Percentiles rank a stretch among this genome's conserved stretches.
Evolutionary conservation across 179 eudicot genomes (phyloP).

Genomic region (Drosera spatulata): DNA sequence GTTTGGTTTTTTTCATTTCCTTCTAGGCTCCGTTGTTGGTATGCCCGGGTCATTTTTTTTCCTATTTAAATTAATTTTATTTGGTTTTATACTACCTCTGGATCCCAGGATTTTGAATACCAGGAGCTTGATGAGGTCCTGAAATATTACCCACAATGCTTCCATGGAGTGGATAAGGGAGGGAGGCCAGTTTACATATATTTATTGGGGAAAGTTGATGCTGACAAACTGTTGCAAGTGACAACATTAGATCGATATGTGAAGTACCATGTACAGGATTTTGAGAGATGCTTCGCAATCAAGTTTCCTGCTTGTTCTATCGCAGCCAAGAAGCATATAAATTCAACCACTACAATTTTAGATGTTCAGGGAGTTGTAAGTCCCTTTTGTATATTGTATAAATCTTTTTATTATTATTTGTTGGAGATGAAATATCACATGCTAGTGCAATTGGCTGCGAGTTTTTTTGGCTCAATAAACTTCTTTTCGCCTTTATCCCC

Average conservation of each 20-base stretch:
- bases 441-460: background rate
- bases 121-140: constrained; percentile 74
- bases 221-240: constrained; percentile 85
- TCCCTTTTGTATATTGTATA: constrained; percentile 3
- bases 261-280: constrained; percentile 81
- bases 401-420: background rate
- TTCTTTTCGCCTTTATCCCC: constrained; percentile 2
- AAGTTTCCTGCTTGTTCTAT: constrained; percentile 98
- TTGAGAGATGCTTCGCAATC: constrained; percentile 64
- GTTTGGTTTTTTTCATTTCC: background rate
- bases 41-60: background rate
- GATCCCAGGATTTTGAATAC: constrained; percentile 68
- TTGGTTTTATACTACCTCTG: background rate
- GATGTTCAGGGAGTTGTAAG: constrained; percentile 99
- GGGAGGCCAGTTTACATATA: constrained; percentile 90
- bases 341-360: constrained; percentile 77
- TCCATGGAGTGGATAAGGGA: constrained; percentile 94
- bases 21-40: background rate
- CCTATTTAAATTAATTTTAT: background rate
- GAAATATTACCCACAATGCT: constrained; percentile 81
- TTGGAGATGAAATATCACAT: background rate
- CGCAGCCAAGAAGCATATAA: constrained; percentile 86
- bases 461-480: too few species aligned
- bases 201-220: constrained; percentile 79
- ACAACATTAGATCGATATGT: constrained; percentile 85